These are phyloP conservation scores for Punica granatum DNA, from an alignment of 345 rosid species.

Conservation along the genomic window DNA sequence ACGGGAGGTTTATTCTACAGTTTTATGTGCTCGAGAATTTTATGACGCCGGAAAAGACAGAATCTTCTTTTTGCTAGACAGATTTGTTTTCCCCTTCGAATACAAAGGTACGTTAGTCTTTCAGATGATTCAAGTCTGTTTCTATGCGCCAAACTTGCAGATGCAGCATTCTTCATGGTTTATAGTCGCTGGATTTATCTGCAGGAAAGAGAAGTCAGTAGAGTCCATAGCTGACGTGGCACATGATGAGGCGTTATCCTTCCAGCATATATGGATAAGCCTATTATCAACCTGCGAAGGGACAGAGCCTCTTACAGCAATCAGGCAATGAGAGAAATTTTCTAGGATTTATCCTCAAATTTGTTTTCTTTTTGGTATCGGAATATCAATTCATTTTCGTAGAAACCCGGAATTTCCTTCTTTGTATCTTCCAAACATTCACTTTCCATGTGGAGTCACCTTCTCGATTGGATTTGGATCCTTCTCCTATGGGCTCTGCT, in stretches of 20 bases:
- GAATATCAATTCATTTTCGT: background rate
- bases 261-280: constrained; percentile 8
- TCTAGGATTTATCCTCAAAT: constrained; percentile 2
- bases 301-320: background rate
- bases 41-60: background rate
- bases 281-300: background rate
- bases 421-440: background rate
- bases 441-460: background rate
- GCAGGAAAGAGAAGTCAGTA: background rate
- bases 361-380: background rate
- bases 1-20: background rate
- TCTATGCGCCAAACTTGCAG: background rate
- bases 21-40: background rate
- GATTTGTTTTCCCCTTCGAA: background rate
- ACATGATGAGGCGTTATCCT: background rate
- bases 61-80: background rate
- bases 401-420: background rate
- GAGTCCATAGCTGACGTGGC: constrained; percentile 9
- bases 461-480: no score
- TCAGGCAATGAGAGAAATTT: background rate
- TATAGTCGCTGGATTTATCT: no score
- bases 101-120: background rate
- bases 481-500: background rate
- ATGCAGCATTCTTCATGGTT: background rate
- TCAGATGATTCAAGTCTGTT: background rate